These are phyloP conservation scores for Pestalotiopsis sp. DNA, from an alignment of 2,329 filamentous ascomycete species.

Conservation along the genomic window DNA sequence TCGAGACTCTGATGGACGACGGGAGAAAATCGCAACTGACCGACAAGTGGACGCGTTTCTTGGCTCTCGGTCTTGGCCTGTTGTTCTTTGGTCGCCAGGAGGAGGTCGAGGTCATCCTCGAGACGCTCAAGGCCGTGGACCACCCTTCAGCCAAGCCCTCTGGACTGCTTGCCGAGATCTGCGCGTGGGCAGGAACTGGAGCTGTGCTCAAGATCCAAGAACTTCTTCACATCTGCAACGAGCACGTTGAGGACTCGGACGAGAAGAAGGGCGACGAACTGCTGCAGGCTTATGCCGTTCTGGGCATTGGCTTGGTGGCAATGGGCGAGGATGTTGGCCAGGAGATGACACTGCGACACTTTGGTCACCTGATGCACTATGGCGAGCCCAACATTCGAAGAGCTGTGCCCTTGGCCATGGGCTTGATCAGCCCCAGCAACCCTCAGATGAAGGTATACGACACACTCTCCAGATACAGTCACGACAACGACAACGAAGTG, in stretches of 20 bases:
- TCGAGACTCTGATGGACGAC: slow-evolving; percentile 91
- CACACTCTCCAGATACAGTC: slow-evolving; percentile 93
- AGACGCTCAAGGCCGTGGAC: slow-evolving; percentile 95
- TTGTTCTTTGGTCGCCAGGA: slow-evolving; percentile 97
- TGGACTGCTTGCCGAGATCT: slow-evolving; percentile 90
- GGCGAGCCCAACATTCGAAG: slow-evolving; percentile 96
- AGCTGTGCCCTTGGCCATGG: slow-evolving; percentile 94
- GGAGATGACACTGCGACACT: slow-evolving; percentile 97
- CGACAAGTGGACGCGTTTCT: slow-evolving; percentile 97
- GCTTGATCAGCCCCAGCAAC: slow-evolving; percentile 94
- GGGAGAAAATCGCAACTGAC: slow-evolving; percentile 88
- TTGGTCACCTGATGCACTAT: slow-evolving; percentile 98
- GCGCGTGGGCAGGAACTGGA: slow-evolving; percentile 96
- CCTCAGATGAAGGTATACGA: slow-evolving; percentile 99
- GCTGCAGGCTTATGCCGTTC: slow-evolving; percentile 91
- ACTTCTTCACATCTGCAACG: slow-evolving; percentile 95
- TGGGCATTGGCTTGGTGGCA: slow-evolving; percentile 89
- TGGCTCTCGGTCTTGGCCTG: slow-evolving; percentile 89
- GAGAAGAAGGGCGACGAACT: slow-evolving; percentile 96
- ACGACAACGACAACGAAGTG: slow-evolving; percentile 98
- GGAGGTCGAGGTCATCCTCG: slow-evolving; percentile 96
- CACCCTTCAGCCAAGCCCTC: slow-evolving; percentile 98
- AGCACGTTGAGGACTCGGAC: slow-evolving; percentile 91
- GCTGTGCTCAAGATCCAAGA: slow-evolving; percentile 97
- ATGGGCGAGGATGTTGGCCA: slow-evolving; percentile 99